Evolutionary conservation across 768 basidiomycete genomes (phyloP), one percentile per base, ranked within the genome.

Genomic region (Xerocomellus dryophilus): DNA sequence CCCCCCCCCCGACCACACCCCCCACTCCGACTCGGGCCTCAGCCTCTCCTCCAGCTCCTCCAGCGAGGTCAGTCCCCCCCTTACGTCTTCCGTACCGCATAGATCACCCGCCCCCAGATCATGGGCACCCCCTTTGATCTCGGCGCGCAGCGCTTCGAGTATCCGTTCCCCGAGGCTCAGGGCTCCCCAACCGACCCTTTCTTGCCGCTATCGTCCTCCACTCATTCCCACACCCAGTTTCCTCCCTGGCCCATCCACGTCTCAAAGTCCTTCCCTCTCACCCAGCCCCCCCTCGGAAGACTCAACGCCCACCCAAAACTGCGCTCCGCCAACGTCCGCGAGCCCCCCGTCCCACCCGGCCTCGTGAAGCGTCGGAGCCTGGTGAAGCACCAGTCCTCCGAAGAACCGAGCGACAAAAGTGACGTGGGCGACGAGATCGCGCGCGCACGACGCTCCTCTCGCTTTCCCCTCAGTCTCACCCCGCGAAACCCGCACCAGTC

Each of bases 121-220:
- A 65, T 71, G 54, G 60, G 69, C 44, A 70, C 69, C 0, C 69
- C 69, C 9, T 70, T 70, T 49, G 69, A 71, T 63, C 61, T 68
- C 40, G 70, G 69, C 38, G 57, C 69, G 20, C 68, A 55, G 18
- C 69, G 66, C 25, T 70, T 68, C 59, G 69, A 70, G 47, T 70
- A 70, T 42, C 69, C 69, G 0, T 70, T 70, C 43, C 69, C 69
- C 51, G 47, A 60, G 12, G 51, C 66, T 41, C 70, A 70, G 61
- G 61, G 58, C 51, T 61, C 70, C 0, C 64, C 69, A 9, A 65
- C 61, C 6, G 69, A 70, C 54, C 50, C 59, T 0, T 68, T 66
- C 44, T 29, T 54, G 1, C 64, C 68, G 3, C 56, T 64, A 20
- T 60, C 68, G 12, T 61, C 67, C 23, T 43, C 45, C 47, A 61